Base-by-base conservation (phyloP, 2,329 filamentous ascomycete species). In the Neurospora crassa region DNA sequence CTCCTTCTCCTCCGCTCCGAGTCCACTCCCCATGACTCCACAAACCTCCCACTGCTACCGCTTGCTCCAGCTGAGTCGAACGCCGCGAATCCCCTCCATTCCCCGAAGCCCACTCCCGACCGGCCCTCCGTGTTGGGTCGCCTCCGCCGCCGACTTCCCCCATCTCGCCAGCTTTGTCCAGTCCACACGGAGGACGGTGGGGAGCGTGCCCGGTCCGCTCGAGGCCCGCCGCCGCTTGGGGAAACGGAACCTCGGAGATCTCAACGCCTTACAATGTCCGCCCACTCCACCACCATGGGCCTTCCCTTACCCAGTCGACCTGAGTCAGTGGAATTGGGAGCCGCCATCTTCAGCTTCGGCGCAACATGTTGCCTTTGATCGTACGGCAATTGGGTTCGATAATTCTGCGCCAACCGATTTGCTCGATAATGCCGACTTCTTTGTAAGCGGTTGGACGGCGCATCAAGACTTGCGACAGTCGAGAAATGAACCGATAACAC, bases 151-250 rank as follows among this genome's bases (percentile, higher is more conserved):
- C 53, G 53, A 63, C 14, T 63, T 63, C 29, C 53, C 53, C 11
- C 53, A 63, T 37, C 53, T 63, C 16, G 53, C 53, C 70, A 63
- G 53, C 29, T 63, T 29, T 29, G 53, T 63, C 53, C 53, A 63
- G 16, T 34, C 53, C 53, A 63, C 53, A 40, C 76, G 76, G 20
- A 79, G 81, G 43, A 75, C 76, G 18, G 77, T 76, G 67, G 79
- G 80, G 75, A 85, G 83, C 37, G 80, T 84, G 7, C 84, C 85
- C 0, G 87, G 87, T 0, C 86, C 87, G 0, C 80, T 89, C 73
- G 87, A 89, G 78, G 84, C 82, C 76, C 83, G 85, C 40, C 85
- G 84, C 40, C 83, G 87, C 7, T 75, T 84, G 24, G 85, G 86
- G 43, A 87, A 83, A 76, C 83, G 87, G 70, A 83, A 83, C 69